Percentiles rank a stretch among this genome's conserved stretches.
Evolutionary conservation across 192 early-diverging fungal genomes (phyloP).

Genomic region (Geranomyces michiganensis): DNA sequence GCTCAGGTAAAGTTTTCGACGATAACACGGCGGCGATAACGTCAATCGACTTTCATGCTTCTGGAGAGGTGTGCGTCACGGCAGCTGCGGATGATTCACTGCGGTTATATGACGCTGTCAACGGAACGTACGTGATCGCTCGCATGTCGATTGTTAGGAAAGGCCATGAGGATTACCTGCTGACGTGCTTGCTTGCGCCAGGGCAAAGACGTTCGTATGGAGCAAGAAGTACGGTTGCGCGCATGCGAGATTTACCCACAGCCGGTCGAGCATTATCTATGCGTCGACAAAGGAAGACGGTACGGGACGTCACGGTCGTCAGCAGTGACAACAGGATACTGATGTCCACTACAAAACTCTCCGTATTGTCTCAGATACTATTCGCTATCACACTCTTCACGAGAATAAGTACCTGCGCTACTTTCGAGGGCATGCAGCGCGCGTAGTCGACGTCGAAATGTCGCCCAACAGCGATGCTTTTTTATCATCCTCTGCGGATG

Average conservation of each 20-base stretch:
- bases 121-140: slow-evolving; percentile 68
- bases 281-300: slow-evolving; percentile 93
- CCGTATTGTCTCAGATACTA: slow-evolving; percentile 63
- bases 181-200: slow-evolving; percentile 22
- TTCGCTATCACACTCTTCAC: slow-evolving; percentile 91
- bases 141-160: background rate
- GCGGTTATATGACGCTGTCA: slow-evolving; percentile 78
- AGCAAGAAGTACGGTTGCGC: slow-evolving; percentile 97
- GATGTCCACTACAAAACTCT: background rate
- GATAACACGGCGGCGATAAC: slow-evolving; percentile 75
- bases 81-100: slow-evolving; percentile 85
- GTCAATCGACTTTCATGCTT: slow-evolving; percentile 80
- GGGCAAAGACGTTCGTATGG: slow-evolving; percentile 71
- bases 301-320: slow-evolving; percentile 33
- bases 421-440: slow-evolving; percentile 84
- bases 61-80: slow-evolving; percentile 77
- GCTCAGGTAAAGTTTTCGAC: slow-evolving; percentile 71
- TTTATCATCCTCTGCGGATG: slow-evolving; percentile 79
- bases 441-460: slow-evolving; percentile 80
- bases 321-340: background rate
- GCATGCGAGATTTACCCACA: slow-evolving; percentile 86
- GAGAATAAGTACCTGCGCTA: slow-evolving; percentile 94
- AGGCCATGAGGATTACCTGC: background rate
- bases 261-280: slow-evolving; percentile 76
- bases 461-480: slow-evolving; percentile 80